Evolutionary conservation across 495 filamentous ascomycete species (phyloP).

Genomic region (Amniculicola lignicola): DNA sequence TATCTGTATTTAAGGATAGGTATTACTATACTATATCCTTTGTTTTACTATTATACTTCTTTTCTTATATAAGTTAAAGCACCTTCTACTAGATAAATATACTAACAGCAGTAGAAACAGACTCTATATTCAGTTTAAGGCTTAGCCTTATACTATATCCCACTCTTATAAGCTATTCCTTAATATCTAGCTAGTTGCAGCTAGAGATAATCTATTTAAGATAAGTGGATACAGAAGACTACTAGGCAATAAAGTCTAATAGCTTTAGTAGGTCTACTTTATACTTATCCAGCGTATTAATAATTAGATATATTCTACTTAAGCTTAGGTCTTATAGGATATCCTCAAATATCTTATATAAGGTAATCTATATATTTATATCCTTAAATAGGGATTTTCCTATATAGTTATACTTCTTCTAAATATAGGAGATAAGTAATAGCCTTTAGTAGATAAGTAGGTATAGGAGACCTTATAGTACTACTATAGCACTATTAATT

Average conservation of each 20-base stretch:
- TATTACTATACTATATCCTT: background rate
- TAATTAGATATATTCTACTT: slow-evolving; percentile 36
- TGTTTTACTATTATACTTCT: slow-evolving; percentile 21
- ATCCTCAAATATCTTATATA: slow-evolving; percentile 36
- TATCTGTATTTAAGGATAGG: slow-evolving; percentile 21
- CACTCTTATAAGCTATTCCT: slow-evolving; percentile 29
- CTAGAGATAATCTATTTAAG: slow-evolving; percentile 44
- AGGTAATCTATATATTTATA: slow-evolving; percentile 37
- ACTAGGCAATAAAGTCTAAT: slow-evolving; percentile 29
- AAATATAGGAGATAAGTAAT: too few species aligned
- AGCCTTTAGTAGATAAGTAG: too few species aligned
- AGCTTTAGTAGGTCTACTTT: background rate
- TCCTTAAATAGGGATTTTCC: too few species aligned
- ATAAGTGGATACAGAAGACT: slow-evolving; percentile 6
- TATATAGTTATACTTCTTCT: too few species aligned
- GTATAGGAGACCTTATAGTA: slow-evolving; percentile 45
- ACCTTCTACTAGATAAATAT: slow-evolving; percentile 41
- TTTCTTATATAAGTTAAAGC: slow-evolving; percentile 4
- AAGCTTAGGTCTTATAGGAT: slow-evolving; percentile 35
- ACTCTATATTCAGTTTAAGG: slow-evolving; percentile 39
- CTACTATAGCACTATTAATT: slow-evolving; percentile 34
- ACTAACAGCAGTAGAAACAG: slow-evolving; percentile 4
- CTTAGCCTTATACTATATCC: slow-evolving; percentile 26
- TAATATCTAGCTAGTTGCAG: slow-evolving; percentile 41
- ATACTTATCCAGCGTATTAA: slow-evolving; percentile 7